These are phyloP conservation scores for Herpetospermum pedunculosum DNA, from an alignment of 306 rosid genomes.

Conservation along the genomic window DNA sequence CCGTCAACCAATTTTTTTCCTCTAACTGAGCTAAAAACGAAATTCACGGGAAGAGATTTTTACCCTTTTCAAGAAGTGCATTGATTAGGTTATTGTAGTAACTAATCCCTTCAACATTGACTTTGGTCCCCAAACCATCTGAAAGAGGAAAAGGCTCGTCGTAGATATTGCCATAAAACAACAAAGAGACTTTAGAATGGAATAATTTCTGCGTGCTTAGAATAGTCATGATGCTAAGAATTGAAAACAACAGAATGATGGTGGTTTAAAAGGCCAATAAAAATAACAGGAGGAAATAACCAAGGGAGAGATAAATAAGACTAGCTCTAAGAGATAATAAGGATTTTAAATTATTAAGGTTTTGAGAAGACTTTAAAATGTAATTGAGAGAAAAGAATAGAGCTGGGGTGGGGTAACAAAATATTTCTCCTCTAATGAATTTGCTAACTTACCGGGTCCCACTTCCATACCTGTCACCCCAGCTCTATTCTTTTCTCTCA, in stretches of 20 bases:
- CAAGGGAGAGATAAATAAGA: neutral
- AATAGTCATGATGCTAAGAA: neutral
- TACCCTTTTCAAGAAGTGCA: slow-evolving; percentile 84
- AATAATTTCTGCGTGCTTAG: neutral
- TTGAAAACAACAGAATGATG: neutral
- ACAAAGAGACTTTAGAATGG: neutral
- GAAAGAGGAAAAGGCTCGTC: slow-evolving; percentile 15
- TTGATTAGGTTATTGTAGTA: slow-evolving; percentile 70
- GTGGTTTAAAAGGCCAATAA: neutral
- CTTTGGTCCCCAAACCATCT: slow-evolving; percentile 89
- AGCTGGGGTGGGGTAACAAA: no score
- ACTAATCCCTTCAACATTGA: slow-evolving; percentile 67
- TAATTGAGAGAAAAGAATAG: no score
- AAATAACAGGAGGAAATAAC: neutral
- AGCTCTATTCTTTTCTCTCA: no score
- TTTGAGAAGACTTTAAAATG: no score
- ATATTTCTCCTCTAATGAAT: no score
- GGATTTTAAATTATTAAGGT: neutral
- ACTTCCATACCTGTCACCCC: no score
- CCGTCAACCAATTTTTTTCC: neutral
- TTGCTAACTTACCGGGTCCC: no score
- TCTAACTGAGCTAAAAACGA: neutral
- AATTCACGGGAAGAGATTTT: slow-evolving; percentile 4
- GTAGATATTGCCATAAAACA: neutral
- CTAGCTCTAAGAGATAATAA: neutral